Base-by-base conservation (phyloP, 352 stramenopile species). In the Phytopythium mirpurense region DNA sequence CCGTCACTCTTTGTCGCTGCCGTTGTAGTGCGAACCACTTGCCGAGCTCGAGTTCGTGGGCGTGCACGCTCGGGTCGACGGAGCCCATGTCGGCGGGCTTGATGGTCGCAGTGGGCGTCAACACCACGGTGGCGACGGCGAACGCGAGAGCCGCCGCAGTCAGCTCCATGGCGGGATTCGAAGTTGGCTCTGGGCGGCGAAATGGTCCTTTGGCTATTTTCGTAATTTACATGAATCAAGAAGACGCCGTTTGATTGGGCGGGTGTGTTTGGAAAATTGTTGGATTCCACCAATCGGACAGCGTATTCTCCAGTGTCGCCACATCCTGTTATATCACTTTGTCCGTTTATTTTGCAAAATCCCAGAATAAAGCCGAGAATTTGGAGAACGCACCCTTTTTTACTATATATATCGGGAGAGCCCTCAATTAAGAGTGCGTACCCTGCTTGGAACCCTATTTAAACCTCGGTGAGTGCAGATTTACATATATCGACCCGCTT, bases 31-130 rank as follows among this genome's bases (percentile, higher is more conserved):
- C 12, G 21, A 31, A 21, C 26, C 41, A n/a, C 21, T 47, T 12
- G 4, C 15, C 41, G 41, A 32, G 14, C 23, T 47, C 41, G 40
- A 45, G 21, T 29, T 21, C 4, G 51, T 60, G 43, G 37, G 27
- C 32, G 40, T 43, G 40, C 19, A 45, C 40, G 3, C 40, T 19
- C 7, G 29, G 40, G 40, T 45, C 19, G 19, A 45, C 9, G 3
- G 40, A 45, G 40, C 10, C 40, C 40, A 45, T 45, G 40, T 45
- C 40, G 3, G 40, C 40, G 2, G 40, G 15, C 8, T 29, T 15
- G 19, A 29, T 1, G 19, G 40, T 21, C 12, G 40, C 12, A 19
- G 21, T 12, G 1, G 19, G 40, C 3, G 21, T n/a, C 19, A 19
- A 27, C 40, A 8, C 18, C 40, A 45, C 16, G 14, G 14, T 21